phyloP scores from a whole-genome alignment of 2,329 filamentous ascomycete species.

The Elsinoe batatas region DNA sequence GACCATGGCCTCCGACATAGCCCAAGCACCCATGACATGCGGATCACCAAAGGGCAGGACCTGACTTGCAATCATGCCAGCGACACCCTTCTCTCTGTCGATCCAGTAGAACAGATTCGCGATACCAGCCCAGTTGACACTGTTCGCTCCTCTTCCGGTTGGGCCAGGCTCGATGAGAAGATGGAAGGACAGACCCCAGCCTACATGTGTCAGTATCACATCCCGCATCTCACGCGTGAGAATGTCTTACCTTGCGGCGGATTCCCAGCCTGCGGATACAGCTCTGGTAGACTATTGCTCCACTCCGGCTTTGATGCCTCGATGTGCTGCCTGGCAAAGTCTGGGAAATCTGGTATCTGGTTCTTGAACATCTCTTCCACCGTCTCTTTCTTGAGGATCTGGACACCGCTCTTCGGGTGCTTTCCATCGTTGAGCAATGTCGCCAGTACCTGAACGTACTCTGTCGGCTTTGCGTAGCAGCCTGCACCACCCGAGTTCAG shows the following conservation, averaged over 20 bases:
- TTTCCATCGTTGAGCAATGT: conserved; percentile 55
- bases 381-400: conserved; percentile 47
- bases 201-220: background rate
- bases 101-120: conserved; percentile 32
- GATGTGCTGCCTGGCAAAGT: conserved; percentile 28
- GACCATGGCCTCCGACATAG: conserved; percentile 24
- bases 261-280: conserved; percentile 40
- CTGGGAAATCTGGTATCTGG: conserved; percentile 31
- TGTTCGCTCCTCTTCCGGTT: conserved; percentile 27
- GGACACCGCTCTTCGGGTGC: conserved; percentile 45
- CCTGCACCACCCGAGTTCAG: conserved; percentile 55
- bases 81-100: conserved; percentile 30
- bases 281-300: conserved; percentile 29
- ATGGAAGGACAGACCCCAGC: conserved; percentile 45
- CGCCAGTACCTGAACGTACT: conserved; percentile 52
- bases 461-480: conserved; percentile 47
- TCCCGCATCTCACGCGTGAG: background rate
- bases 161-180: conserved; percentile 26
- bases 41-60: conserved; percentile 29
- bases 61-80: conserved; percentile 30
- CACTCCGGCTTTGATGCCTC: conserved; percentile 26
- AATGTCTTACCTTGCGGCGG: conserved; percentile 44
- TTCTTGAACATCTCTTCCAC: conserved; percentile 57
- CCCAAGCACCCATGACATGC: conserved; percentile 27
- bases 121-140: conserved; percentile 29